These are phyloP conservation scores for Cairneyella variabilis DNA, from an alignment of 495 filamentous ascomycete genomes.

Conservation along the genomic window DNA sequence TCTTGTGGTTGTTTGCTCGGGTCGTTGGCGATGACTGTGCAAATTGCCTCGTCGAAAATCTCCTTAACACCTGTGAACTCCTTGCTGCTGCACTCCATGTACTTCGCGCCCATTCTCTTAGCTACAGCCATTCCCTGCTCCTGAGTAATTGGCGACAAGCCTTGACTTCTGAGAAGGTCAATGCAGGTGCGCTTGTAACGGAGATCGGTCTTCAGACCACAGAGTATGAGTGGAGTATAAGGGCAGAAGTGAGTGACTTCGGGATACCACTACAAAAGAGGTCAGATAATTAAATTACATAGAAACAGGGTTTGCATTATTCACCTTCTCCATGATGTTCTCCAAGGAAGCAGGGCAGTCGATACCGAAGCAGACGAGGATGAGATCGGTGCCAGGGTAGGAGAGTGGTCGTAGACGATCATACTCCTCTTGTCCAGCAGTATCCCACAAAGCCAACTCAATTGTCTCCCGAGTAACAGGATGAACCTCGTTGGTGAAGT, in stretches of 20 bases:
- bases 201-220: slow-evolving; percentile 94
- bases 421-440: slow-evolving; percentile 97
- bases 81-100: slow-evolving; percentile 97
- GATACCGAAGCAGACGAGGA: slow-evolving; percentile 98
- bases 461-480: slow-evolving; percentile 84
- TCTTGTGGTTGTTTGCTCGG: slow-evolving; percentile 36
- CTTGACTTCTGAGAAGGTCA: slow-evolving; percentile 96
- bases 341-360: slow-evolving; percentile 97
- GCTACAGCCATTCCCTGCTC: slow-evolving; percentile 88
- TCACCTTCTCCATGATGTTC: slow-evolving; percentile 97
- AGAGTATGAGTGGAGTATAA: slow-evolving; percentile 89
- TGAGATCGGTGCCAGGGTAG: slow-evolving; percentile 94
- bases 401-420: slow-evolving; percentile 92
- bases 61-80: slow-evolving; percentile 95
- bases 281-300: no score
- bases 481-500: slow-evolving; percentile 94
- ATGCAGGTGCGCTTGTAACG: slow-evolving; percentile 92
- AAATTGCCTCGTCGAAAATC: slow-evolving; percentile 86
- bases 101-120: slow-evolving; percentile 85
- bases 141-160: slow-evolving; percentile 86
- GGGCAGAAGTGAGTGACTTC: slow-evolving; percentile 99
- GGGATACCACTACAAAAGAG: slow-evolving; percentile 83
- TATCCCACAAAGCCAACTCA: slow-evolving; percentile 97
- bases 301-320: slow-evolving; percentile 23
- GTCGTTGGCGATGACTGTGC: slow-evolving; percentile 75